These are phyloP conservation scores for Schrenkiella parvula DNA, from an alignment of 345 rosid species.

Conservation along the genomic window DNA sequence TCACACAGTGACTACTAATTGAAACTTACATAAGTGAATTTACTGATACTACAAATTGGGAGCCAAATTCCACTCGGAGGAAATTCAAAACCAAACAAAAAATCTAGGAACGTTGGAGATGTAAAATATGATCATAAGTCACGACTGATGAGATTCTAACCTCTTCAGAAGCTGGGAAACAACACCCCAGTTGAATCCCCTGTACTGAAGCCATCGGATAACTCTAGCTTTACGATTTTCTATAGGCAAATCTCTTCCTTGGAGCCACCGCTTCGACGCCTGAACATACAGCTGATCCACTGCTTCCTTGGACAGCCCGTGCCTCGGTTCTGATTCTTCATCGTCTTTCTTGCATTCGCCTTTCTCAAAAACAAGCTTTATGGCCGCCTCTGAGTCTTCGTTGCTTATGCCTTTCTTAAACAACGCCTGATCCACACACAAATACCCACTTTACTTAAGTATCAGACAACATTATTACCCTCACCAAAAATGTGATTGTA, in stretches of 20 bases:
- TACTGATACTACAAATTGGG: not conserved
- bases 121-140: not conserved
- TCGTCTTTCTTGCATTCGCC: slow-evolving; percentile 31
- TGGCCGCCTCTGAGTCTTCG: slow-evolving; percentile 55
- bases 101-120: not conserved
- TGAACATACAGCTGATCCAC: slow-evolving; percentile 64
- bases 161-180: slow-evolving; percentile 50
- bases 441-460: not conserved
- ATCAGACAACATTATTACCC: not conserved
- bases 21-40: not conserved
- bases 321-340: slow-evolving; percentile 39
- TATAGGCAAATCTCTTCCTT: slow-evolving; percentile 51
- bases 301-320: slow-evolving; percentile 57
- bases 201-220: slow-evolving; percentile 86
- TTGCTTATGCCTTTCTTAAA: slow-evolving; percentile 56
- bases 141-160: slow-evolving; percentile 42
- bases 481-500: not conserved
- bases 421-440: slow-evolving; percentile 50
- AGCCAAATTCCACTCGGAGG: not conserved
- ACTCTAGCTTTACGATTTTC: slow-evolving; percentile 75
- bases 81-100: not conserved
- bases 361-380: slow-evolving; percentile 64
- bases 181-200: slow-evolving; percentile 78
- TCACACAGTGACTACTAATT: not conserved
- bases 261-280: slow-evolving; percentile 69